These are phyloP conservation scores for Apiotrichum siamense DNA, from an alignment of 1,284 basidiomycete species.

Conservation along the genomic window DNA sequence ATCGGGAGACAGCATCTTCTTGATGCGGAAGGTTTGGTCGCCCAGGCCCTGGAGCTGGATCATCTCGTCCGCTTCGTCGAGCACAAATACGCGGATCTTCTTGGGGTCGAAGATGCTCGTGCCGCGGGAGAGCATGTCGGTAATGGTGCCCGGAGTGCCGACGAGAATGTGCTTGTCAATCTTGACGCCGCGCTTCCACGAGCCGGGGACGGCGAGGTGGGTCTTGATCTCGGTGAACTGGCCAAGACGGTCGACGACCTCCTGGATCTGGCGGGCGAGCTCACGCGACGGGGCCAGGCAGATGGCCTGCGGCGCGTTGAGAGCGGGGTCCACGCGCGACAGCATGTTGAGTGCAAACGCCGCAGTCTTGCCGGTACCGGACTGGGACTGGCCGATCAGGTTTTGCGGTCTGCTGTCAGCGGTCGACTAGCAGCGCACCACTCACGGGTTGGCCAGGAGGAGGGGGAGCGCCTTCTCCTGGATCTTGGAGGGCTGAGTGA, in stretches of 20 bases:
- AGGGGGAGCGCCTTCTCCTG: slow-evolving; percentile 95
- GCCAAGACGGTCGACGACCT: slow-evolving; percentile 88
- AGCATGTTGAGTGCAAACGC: slow-evolving; percentile 98
- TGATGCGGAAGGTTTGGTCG: slow-evolving; percentile 92
- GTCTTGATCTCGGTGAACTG: slow-evolving; percentile 90
- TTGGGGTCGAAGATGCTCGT: slow-evolving; percentile 57
- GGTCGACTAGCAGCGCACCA: slow-evolving; percentile 6
- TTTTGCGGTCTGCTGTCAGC: slow-evolving; percentile 67
- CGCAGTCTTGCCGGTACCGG: slow-evolving; percentile 98
- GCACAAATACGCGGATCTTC: slow-evolving; percentile 84
- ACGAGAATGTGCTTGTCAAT: slow-evolving; percentile 88
- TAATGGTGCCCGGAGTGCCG: slow-evolving; percentile 93
- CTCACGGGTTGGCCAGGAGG: slow-evolving; percentile 82
- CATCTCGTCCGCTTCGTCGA: slow-evolving; percentile 99
- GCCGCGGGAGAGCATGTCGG: slow-evolving; percentile 61
- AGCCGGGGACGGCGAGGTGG: slow-evolving; percentile 90
- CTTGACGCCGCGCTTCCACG: slow-evolving; percentile 49
- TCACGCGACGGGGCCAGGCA: slow-evolving; percentile 94
- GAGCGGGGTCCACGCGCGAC: slow-evolving; percentile 78
- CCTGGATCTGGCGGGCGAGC: slow-evolving; percentile 95
- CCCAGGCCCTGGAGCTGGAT: slow-evolving; percentile 90
- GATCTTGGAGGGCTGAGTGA: slow-evolving; percentile 97
- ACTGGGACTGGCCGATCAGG: slow-evolving; percentile 99
- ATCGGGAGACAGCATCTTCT: slow-evolving; percentile 59
- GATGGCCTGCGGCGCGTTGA: slow-evolving; percentile 83